Evolutionary conservation across 2,329 filamentous ascomycete genomes (phyloP).

Genomic region (Aspergillus costaricaensis): DNA sequence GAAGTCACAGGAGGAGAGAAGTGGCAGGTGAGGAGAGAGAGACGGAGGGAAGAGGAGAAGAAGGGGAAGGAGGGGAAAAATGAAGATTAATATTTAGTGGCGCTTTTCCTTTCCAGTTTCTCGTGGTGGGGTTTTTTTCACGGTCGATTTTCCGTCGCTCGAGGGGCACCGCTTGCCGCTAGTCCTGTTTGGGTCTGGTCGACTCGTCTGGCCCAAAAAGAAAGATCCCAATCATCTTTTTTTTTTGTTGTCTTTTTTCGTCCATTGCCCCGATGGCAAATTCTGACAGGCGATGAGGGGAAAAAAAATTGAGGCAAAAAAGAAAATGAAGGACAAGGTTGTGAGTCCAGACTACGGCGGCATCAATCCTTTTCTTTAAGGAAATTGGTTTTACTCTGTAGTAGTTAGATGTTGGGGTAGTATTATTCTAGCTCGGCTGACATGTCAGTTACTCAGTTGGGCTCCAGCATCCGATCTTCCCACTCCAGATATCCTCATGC

Average conservation of each 20-base stretch:
- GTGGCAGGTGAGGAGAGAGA: slow-evolving; percentile 22
- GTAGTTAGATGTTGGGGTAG: not conserved
- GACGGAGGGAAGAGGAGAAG: slow-evolving; percentile 29
- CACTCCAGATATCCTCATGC: not conserved
- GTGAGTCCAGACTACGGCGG: not conserved
- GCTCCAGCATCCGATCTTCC: not conserved
- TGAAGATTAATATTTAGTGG: slow-evolving; percentile 34
- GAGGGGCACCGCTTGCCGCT: slow-evolving; percentile 20
- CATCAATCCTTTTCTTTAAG: not conserved
- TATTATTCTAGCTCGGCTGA: not conserved
- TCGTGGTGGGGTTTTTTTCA: slow-evolving; percentile 23
- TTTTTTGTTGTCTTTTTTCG: not conserved
- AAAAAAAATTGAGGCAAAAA: not conserved
- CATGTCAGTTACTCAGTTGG: not conserved
- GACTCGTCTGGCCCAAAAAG: slow-evolving; percentile 14
- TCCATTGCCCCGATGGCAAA: slow-evolving; percentile 5
- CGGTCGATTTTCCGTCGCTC: slow-evolving; percentile 11
- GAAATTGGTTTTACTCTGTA: not conserved
- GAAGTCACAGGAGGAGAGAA: slow-evolving; percentile 27
- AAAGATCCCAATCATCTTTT: not conserved
- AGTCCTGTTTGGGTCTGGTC: slow-evolving; percentile 14
- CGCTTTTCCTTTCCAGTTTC: slow-evolving; percentile 18
- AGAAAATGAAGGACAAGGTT: not conserved
- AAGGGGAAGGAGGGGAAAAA: slow-evolving; percentile 32
- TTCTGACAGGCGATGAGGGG: not conserved